These are phyloP conservation scores for Agrostemma githago DNA, from an alignment of 148 eudicot genomes.

Conservation along the genomic window DNA sequence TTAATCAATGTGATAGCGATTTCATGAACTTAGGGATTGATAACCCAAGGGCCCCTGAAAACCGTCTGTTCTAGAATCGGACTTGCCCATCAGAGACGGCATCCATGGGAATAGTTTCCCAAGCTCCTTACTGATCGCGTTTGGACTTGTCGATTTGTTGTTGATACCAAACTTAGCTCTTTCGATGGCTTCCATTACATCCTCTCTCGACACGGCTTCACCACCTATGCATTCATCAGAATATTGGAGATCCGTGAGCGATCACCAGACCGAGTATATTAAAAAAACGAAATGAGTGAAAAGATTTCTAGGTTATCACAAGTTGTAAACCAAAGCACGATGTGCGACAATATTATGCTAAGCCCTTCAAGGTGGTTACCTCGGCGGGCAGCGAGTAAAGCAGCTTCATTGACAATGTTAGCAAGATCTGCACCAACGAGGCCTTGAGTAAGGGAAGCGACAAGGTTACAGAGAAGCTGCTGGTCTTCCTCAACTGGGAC, in stretches of 20 bases:
- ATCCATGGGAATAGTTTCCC: conserved; percentile 87
- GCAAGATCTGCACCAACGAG: conserved; percentile 98
- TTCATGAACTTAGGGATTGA: conserved; percentile 67
- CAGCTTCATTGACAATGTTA: conserved; percentile 88
- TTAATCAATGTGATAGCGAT: not conserved
- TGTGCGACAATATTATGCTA: not conserved
- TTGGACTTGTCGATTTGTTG: conserved; percentile 34
- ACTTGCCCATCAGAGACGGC: conserved; percentile 59
- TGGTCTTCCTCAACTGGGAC: conserved; percentile 85
- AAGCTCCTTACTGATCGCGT: conserved; percentile 56
- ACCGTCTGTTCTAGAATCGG: conserved; percentile 34
- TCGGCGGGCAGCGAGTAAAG: conserved; percentile 94
- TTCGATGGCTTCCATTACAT: conserved; percentile 89
- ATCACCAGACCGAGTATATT: not conserved
- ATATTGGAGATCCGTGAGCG: too few relatives aligned
- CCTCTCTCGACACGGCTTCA: conserved; percentile 79
- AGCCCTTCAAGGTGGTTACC: conserved; percentile 35
- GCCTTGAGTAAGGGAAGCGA: conserved; percentile 89
- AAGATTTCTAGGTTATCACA: too few relatives aligned
- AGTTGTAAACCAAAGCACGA: too few relatives aligned
- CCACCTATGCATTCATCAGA: conserved; percentile 38
- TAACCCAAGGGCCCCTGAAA: conserved; percentile 63
- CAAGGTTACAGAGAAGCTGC: conserved; percentile 61
- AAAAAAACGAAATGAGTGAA: not conserved
- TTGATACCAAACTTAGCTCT: conserved; percentile 89